These are phyloP conservation scores for Euphorbia pulcherrima DNA, from an alignment of 345 rosid species.

Conservation along the genomic window DNA sequence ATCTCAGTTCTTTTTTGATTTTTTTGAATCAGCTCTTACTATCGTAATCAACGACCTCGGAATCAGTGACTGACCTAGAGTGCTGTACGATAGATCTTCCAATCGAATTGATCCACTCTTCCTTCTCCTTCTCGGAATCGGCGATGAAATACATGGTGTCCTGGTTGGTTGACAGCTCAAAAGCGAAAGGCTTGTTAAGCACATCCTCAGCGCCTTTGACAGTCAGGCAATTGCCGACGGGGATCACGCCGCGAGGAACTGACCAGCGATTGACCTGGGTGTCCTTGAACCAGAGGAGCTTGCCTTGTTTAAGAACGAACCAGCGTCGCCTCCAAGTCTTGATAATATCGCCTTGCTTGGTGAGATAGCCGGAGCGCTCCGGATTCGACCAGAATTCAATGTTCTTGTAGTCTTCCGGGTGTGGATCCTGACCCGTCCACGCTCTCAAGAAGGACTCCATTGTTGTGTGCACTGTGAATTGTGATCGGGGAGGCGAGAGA, in stretches of 20 bases:
- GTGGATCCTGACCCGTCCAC: slow-evolving; percentile 32
- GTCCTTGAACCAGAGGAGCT: slow-evolving; percentile 35
- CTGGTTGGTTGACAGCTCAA: slow-evolving; percentile 32
- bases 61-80: slow-evolving; percentile 32
- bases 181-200: slow-evolving; percentile 30
- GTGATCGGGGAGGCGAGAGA: background rate
- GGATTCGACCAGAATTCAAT: slow-evolving; percentile 32
- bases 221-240: slow-evolving; percentile 28
- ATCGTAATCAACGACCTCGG: slow-evolving; percentile 32
- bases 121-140: slow-evolving; percentile 32
- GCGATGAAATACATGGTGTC: slow-evolving; percentile 34
- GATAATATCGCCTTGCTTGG: slow-evolving; percentile 32
- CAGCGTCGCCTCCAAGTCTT: slow-evolving; percentile 32
- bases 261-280: slow-evolving; percentile 19
- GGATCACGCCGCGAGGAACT: slow-evolving; percentile 27
- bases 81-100: slow-evolving; percentile 33
- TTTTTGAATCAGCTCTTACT: slow-evolving; percentile 18
- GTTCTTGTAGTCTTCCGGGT: slow-evolving; percentile 25
- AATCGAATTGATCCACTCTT: slow-evolving; percentile 36
- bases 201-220: slow-evolving; percentile 35
- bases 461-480: background rate
- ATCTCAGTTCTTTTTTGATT: too few species aligned
- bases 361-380: slow-evolving; percentile 27
- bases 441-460: slow-evolving; percentile 29
- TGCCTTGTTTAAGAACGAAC: slow-evolving; percentile 33